A percentile compares a stretch with the other conserved stretches of the same genome.
These are phyloP conservation scores for Pseudogymnoascus sp. DNA, from an alignment of 2,329 filamentous ascomycete genomes.

Conservation along the genomic window DNA sequence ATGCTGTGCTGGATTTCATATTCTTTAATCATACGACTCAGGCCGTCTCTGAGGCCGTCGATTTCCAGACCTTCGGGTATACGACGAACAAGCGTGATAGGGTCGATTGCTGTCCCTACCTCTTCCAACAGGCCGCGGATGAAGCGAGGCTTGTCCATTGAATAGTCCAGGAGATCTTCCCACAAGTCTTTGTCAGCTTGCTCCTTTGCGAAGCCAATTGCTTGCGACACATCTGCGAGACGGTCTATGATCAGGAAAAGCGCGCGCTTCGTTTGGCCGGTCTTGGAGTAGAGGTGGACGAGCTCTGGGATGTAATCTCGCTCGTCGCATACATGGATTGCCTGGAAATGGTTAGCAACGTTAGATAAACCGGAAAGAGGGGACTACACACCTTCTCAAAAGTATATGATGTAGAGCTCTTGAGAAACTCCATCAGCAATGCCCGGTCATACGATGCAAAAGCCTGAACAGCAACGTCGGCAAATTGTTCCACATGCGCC, in stretches of 20 bases:
- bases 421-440: constrained; percentile 80
- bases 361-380: background rate
- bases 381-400: constrained; percentile 57
- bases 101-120: constrained; percentile 88
- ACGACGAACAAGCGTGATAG: constrained; percentile 78
- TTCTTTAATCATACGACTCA: constrained; percentile 87
- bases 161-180: constrained; percentile 90
- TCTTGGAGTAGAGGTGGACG: constrained; percentile 94
- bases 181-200: constrained; percentile 89
- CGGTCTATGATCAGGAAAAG: constrained; percentile 89
- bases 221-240: constrained; percentile 83
- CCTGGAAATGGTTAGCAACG: constrained; percentile 37
- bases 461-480: constrained; percentile 76
- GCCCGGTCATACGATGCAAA: constrained; percentile 78
- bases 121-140: constrained; percentile 88
- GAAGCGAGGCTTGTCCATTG: constrained; percentile 95
- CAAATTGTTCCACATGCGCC: constrained; percentile 75
- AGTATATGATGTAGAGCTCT: constrained; percentile 77
- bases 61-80: constrained; percentile 94
- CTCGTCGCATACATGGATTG: constrained; percentile 69
- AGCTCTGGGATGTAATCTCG: constrained; percentile 81
- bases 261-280: constrained; percentile 85
- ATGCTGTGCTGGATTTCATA: constrained; percentile 94
- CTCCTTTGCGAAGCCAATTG: constrained; percentile 89
- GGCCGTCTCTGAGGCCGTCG: constrained; percentile 77